Evolutionary conservation across 371 early-diverging fungal genomes (phyloP), one percentile per base, ranked within the genome.

Genomic region (Apophysomyces variabilis): DNA sequence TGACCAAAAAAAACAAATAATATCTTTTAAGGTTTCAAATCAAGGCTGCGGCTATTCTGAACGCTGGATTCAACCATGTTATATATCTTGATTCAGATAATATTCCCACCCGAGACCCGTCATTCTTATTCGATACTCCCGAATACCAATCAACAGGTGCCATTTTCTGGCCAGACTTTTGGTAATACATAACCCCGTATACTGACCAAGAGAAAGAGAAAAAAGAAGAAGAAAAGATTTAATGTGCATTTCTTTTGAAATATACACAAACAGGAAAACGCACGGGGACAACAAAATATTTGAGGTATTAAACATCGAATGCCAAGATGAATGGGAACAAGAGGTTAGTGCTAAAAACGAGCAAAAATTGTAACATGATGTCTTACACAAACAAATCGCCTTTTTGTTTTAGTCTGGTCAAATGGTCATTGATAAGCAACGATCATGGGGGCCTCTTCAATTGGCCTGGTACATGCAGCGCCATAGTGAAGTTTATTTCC

Each of bases 21-120:
- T 39, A 47, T 12, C 37, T 47, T 8, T 32, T 1, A 56, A 79
- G 77, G 32, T 82, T 82, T 59, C 82, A 82, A 65, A 82, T 84
- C 38, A 87, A 87, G 64, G 76, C 82, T 5, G 79, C 77, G 13
- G 82, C 86, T 9, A 70, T 85, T 26, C 69, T 86, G 41, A 74
- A 81, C 43, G 76, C 82, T 7, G 60, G 66, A n/a, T 86, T 85
- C 59, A 66, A 78, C 58, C 70, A 86, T 38, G 69, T 85, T 0
- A 45, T 87, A 18, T 85, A 84, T 46, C 60, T 87, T 13, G 88
- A 87, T 62, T 79, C 83, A n/a, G 88, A 87, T 61, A 84, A 85
- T 58, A 65, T 75, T 1, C 78, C 81, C 5, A 66, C 79, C 0
- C 56, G 64, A 16, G 82, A 87, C 37, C 86, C 85, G 0, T 65